Base-by-base conservation (phyloP, 208 protist genomes). In the Acanthamoeba lugdunensis region DNA sequence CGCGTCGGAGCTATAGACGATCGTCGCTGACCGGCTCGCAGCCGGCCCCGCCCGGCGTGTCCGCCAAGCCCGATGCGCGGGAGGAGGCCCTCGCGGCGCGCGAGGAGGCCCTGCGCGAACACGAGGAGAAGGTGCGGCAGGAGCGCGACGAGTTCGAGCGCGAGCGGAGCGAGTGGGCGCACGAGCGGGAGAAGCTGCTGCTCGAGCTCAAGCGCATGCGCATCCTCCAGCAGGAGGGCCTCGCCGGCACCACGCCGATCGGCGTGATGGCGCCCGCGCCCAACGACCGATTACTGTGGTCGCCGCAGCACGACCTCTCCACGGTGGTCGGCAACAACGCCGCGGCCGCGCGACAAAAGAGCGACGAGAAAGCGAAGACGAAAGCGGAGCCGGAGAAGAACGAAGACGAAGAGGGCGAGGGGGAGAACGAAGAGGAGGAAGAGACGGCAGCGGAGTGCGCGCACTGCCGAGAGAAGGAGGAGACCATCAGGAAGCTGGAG, bases 401-500 rank as follows among this genome's bases (percentile, higher is more conserved):
- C 23, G 33, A 88, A 8, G 21, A 94, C 30, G 87, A 65, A 41
- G 94, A 41, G 21, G 79, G 87, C 87, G 56, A 79, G 33, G 90
- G 52, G 2, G 45, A 79, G 56, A 30, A 67, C 52, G 73, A 21
- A 18, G 71, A 90, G 71, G 63, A 94, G 69, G 41, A 75, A n/a
- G 52, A 85, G 89, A 50, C 93, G 48, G 63, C 92, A 48, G 52
- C 4, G 16, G 13, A 5, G 90, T 87, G 90, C 18, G 45, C 11
- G 50, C n/a, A 90, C 69, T 71, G 82, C 23, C 21, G 16, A 52
- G 56, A 94, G 45, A 95, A 84, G 90, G 58, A 95, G 50, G 71
- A 94, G 90, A 77, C 25, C 28, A 89, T 90, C 92, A 30, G 37
- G 18, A 93, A 94, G 90, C 69, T 94, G 71, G 67, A 94, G 75